Evolutionary conservation across 1,139 yeast genomes (phyloP).

Genomic region (Diutina siamensis): DNA sequence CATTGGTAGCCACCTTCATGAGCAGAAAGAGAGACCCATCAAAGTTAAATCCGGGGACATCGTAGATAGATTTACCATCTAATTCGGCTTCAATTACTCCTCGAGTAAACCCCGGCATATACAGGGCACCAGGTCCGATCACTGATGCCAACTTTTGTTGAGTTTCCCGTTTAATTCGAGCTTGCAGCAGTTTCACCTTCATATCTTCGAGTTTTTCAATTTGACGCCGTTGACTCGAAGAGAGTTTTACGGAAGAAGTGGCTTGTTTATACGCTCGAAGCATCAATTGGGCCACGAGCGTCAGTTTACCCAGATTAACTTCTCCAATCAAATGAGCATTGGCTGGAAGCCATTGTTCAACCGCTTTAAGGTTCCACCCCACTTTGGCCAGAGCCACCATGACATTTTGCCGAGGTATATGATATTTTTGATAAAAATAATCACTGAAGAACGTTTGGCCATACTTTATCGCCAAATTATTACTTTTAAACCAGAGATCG

Average conservation of each 20-base stretch:
- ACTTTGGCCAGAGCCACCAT: constrained; percentile 29
- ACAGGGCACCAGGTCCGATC: constrained; percentile 35
- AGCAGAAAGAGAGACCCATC: constrained; percentile 14
- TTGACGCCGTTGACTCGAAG: neutral
- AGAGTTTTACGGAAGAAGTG: too few species aligned
- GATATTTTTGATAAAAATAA: constrained; percentile 27
- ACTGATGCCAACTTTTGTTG: neutral
- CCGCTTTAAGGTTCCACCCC: constrained; percentile 39
- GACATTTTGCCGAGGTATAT: constrained; percentile 34
- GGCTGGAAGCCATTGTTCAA: constrained; percentile 8
- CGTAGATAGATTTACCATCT: constrained; percentile 25
- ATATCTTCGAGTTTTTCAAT: neutral
- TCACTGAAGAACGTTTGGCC: constrained; percentile 33
- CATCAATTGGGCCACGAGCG: constrained; percentile 39
- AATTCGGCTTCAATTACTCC: constrained; percentile 26
- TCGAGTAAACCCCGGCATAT: constrained; percentile 48
- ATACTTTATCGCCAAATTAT: constrained; percentile 22
- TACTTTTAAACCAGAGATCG: constrained; percentile 37
- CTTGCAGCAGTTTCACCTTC: neutral
- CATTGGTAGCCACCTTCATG: constrained; percentile 14
- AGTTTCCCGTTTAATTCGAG: neutral
- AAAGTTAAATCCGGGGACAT: constrained; percentile 43
- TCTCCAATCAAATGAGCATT: constrained; percentile 54
- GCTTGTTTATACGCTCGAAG: too few species aligned
- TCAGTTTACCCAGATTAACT: constrained; percentile 70